Base-by-base conservation (phyloP, 106 monocot species). In the Agapanthus africanus region DNA sequence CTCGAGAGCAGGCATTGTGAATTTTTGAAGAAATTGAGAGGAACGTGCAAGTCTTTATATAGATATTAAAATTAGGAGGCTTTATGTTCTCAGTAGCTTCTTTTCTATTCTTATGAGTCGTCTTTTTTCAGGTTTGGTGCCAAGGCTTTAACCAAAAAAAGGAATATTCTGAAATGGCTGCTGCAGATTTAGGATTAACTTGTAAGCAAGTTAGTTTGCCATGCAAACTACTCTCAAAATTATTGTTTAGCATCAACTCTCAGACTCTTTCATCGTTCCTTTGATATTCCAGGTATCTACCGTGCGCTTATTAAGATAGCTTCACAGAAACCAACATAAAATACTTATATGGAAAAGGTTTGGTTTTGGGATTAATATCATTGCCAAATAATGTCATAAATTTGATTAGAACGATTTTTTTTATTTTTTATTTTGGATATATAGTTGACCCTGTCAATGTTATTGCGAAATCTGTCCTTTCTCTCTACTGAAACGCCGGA, bases 201-300 rank as follows among this genome's bases (percentile, higher is more conserved):
- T 61, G 33, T 27, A 36, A 61, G 61, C 61, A 36, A 61, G 34
- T 32, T 61, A 61, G 35, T 35, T 34, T 36, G 61, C n/a, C 61
- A 61, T 61, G 61, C 61, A 61, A 61, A 36, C 35, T 61, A 13
- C 32, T 5, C 23, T 59, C 9, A 23, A 22, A 21, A 52, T n/a
- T 6, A 59, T 59, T n/a, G 32, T 2, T 59, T 32, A 32, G 28
- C 59, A 59, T 30, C 9, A 32, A 31, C 1, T 59, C 28, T 30
- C 32, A 2, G 59, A 59, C 59, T n/a, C n/a, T n/a, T n/a, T n/a
- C n/a, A n/a, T n/a, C n/a, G n/a, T n/a, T n/a, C n/a, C n/a, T n/a
- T n/a, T n/a, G n/a, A n/a, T n/a, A n/a, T n/a, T n/a, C n/a, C n/a
- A n/a, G n/a, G n/a, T n/a, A n/a, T n/a, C n/a, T n/a, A n/a, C n/a